Evolutionary conservation across 805 yeast species (phyloP).

Genomic region (Candida montana): DNA sequence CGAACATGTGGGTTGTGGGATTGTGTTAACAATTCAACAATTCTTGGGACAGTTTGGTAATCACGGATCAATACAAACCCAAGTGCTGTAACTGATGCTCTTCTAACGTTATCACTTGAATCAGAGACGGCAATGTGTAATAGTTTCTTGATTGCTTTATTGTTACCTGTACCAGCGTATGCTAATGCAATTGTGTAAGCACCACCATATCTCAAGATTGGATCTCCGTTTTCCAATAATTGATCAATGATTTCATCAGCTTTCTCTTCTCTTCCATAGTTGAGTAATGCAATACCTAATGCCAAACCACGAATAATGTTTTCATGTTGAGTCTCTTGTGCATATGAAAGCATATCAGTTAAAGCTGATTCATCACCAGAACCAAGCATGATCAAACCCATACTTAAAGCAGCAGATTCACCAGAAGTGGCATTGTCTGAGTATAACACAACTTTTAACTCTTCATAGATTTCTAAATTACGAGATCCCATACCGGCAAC

Average conservation of each 20-base stretch:
- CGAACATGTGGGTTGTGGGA: constrained; percentile 98
- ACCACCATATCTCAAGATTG: constrained; percentile 92
- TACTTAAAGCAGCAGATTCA: constrained; percentile 92
- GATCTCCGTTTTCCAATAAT: constrained; percentile 68
- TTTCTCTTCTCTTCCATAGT: constrained; percentile 78
- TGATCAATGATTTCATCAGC: constrained; percentile 66
- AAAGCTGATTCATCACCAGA: constrained; percentile 66
- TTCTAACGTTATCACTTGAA: constrained; percentile 92
- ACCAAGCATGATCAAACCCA: constrained; percentile 95
- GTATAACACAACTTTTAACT: constrained; percentile 75
- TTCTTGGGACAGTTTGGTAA: constrained; percentile 88
- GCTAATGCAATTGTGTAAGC: constrained; percentile 92
- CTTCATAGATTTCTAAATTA: constrained; percentile 68
- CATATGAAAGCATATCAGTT: constrained; percentile 82
- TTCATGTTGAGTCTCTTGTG: constrained; percentile 94
- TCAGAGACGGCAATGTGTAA: constrained; percentile 95
- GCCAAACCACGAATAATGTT: constrained; percentile 92
- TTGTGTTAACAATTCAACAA: constrained; percentile 87
- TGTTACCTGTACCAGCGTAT: constrained; percentile 93
- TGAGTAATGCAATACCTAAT: constrained; percentile 79
- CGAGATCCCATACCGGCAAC: constrained; percentile 95
- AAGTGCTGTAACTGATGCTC: constrained; percentile 88
- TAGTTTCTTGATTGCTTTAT: constrained; percentile 76
- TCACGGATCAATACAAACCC: constrained; percentile 91
- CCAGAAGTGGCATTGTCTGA: constrained; percentile 92